phyloP scores from a whole-genome alignment of 2,329 filamentous ascomycete species.

The Dichotomopilus funicola region DNA sequence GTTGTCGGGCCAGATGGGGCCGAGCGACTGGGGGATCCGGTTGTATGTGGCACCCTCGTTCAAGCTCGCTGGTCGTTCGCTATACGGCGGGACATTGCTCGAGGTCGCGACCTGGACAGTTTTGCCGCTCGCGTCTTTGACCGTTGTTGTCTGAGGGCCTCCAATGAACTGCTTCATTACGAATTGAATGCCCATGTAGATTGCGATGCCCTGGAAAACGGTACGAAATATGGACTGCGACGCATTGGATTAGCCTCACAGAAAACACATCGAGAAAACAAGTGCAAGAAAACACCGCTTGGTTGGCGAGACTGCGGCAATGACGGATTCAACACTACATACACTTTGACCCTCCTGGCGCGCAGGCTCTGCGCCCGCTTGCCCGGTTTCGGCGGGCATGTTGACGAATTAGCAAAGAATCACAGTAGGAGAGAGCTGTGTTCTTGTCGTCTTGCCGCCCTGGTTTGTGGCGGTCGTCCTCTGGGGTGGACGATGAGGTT shows the following conservation, averaged over 20 bases:
- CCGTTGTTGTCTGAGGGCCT: constrained; percentile 42
- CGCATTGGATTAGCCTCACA: neutral
- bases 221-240: constrained; percentile 38
- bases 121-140: constrained; percentile 43
- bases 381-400: constrained; percentile 31
- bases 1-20: constrained; percentile 81
- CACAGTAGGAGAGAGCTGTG: neutral
- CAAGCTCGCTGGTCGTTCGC: constrained; percentile 54
- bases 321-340: constrained; percentile 17
- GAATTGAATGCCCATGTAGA: constrained; percentile 56
- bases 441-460: neutral
- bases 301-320: too few species aligned
- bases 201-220: constrained; percentile 45
- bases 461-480: neutral
- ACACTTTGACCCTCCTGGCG: constrained; percentile 29
- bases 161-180: constrained; percentile 48
- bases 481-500: too few species aligned
- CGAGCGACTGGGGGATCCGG: constrained; percentile 61
- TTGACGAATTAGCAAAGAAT: constrained; percentile 6
- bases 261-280: neutral
- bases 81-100: constrained; percentile 56
- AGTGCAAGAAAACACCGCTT: neutral
- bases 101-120: constrained; percentile 47
- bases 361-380: constrained; percentile 26
- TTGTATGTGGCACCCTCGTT: constrained; percentile 59